Evolutionary conservation across 2,329 filamentous ascomycete genomes (phyloP).

Genomic region (Lecanicillium sp.): DNA sequence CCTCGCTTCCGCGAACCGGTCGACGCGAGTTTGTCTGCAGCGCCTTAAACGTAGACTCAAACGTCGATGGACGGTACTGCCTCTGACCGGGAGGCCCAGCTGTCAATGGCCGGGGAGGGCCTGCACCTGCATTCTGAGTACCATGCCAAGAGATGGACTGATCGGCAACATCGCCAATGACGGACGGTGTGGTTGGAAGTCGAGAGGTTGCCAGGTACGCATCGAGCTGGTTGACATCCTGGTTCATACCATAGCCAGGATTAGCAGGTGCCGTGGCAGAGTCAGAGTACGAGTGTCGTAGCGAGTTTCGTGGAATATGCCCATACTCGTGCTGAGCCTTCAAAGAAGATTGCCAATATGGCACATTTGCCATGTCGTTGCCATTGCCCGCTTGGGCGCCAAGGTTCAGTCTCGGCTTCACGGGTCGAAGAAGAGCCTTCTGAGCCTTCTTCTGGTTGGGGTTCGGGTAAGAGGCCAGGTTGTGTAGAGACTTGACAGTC

Average conservation of each 20-base stretch:
- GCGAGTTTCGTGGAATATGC: too few species aligned
- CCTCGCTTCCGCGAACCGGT: slow-evolving; percentile 17
- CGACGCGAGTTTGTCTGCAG: slow-evolving; percentile 17
- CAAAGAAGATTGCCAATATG: background rate
- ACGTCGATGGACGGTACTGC: slow-evolving; percentile 35
- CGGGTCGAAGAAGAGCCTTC: slow-evolving; percentile 30
- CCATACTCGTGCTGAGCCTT: too few species aligned
- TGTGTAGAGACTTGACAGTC: slow-evolving; percentile 40
- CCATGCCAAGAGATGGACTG: slow-evolving; percentile 15
- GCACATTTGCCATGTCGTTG: background rate
- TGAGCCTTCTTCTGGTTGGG: slow-evolving; percentile 44
- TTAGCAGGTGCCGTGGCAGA: too few species aligned
- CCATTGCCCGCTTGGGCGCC: slow-evolving; percentile 6
- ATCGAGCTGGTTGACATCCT: too few species aligned
- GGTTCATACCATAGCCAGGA: too few species aligned
- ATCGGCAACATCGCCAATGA: slow-evolving; percentile 10
- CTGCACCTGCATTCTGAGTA: slow-evolving; percentile 27
- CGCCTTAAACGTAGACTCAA: slow-evolving; percentile 29
- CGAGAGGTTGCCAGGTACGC: too few species aligned
- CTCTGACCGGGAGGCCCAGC: slow-evolving; percentile 47
- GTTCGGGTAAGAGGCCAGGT: slow-evolving; percentile 47
- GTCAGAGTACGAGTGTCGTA: too few species aligned
- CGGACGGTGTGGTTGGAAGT: slow-evolving; percentile 1
- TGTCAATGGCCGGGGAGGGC: slow-evolving; percentile 37
- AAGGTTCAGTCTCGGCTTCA: slow-evolving; percentile 14